Conservation (phyloP, 2,329 filamentous ascomycete species). For the Dichotomopilus funicola region DNA sequence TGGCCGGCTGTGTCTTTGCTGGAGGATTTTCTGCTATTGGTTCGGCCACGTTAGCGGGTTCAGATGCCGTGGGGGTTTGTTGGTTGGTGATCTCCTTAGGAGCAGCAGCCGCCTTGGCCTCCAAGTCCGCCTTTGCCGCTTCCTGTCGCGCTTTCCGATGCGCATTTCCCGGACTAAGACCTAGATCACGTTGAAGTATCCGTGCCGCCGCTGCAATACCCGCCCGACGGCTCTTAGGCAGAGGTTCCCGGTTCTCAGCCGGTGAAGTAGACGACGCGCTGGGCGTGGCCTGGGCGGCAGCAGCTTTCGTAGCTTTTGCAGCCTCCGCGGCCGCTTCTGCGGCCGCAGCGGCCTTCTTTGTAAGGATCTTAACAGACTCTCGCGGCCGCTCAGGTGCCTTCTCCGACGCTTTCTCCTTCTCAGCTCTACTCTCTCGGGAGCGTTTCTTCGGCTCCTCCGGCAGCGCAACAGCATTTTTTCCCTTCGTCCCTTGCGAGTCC, state of each 20-base stretch:
- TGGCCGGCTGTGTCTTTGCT: conserved; percentile 8
- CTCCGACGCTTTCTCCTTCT: conserved; percentile 41
- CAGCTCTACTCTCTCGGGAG: conserved; percentile 55
- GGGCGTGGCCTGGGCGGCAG: conserved; percentile 35
- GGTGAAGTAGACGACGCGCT: conserved; percentile 19
- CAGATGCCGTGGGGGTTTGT: conserved; percentile 5
- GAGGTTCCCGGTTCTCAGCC: conserved; percentile 10
- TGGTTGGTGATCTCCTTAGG: conserved; percentile 28
- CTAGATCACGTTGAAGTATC: conserved; percentile 60
- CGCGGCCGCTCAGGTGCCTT: conserved; percentile 46
- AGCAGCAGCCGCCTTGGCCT: conserved; percentile 32
- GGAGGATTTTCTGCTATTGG: conserved; percentile 7
- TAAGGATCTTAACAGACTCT: conserved; percentile 57
- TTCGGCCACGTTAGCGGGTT: conserved; percentile 6
- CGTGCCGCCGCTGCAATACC: conserved; percentile 59
- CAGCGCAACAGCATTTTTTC: conserved; percentile 32
- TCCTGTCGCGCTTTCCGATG: conserved; percentile 55
- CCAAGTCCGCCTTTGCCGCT: conserved; percentile 49
- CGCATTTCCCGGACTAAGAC: conserved; percentile 56
- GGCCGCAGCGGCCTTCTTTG: conserved; percentile 40
- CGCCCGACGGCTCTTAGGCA: conserved; percentile 49
- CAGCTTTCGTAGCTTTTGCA: conserved; percentile 41
- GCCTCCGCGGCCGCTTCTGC: conserved; percentile 43
- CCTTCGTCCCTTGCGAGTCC: conserved; percentile 46
- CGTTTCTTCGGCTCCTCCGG: conserved; percentile 46